phyloP scores from a whole-genome alignment of 2,329 filamentous ascomycete species.

The Saccharata proteae region DNA sequence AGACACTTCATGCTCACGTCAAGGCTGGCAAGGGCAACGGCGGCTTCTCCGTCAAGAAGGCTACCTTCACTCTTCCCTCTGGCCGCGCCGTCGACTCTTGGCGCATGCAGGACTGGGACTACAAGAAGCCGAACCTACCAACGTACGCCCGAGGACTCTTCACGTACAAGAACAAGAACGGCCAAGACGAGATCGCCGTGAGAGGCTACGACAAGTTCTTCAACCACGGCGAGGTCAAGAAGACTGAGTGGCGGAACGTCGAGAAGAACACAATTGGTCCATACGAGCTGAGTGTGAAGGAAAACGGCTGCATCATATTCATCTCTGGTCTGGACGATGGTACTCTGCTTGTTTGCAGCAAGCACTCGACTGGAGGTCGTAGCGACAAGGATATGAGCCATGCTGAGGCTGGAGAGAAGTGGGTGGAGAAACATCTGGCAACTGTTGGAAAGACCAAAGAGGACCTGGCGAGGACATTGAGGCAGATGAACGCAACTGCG shows the following conservation, averaged over 20 bases:
- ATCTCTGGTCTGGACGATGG: constrained; percentile 82
- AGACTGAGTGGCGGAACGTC: constrained; percentile 76
- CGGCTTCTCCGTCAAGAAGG: constrained; percentile 65
- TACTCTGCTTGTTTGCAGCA: constrained; percentile 91
- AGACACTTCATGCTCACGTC: constrained; percentile 48
- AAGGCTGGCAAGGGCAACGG: constrained; percentile 36
- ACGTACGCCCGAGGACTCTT: constrained; percentile 92
- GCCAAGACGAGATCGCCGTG: constrained; percentile 64
- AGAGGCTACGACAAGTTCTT: constrained; percentile 99
- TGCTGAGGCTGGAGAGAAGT: constrained; percentile 68
- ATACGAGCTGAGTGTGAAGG: constrained; percentile 92
- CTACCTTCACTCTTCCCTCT: constrained; percentile 58
- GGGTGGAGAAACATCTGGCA: constrained; percentile 68
- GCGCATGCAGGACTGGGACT: constrained; percentile 91
- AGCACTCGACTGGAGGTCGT: constrained; percentile 86
- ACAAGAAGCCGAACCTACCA: constrained; percentile 75
- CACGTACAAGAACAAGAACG: constrained; percentile 57
- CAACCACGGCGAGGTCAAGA: constrained; percentile 71
- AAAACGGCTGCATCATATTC: constrained; percentile 99
- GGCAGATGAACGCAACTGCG: constrained; percentile 76
- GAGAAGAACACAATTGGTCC: constrained; percentile 65
- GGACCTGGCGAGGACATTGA: constrained; percentile 65
- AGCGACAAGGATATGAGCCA: constrained; percentile 63
- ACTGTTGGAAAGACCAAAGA: constrained; percentile 64
- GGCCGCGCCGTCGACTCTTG: constrained; percentile 72